phyloP scores from a whole-genome alignment of 257 asterid species.

The Thymus quinquecostatus region DNA sequence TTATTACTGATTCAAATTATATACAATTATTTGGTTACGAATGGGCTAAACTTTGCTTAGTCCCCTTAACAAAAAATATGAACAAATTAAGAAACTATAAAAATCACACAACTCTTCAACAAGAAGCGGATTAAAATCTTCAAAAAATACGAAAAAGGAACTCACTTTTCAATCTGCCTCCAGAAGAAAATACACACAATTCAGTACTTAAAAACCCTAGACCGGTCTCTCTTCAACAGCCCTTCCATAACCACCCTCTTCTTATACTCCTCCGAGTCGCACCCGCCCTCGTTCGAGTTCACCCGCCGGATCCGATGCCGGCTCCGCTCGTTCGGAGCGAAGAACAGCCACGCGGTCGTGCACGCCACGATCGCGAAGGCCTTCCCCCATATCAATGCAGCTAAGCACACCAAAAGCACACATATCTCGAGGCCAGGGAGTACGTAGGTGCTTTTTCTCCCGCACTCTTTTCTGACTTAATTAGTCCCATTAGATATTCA shows the following conservation, averaged over 20 bases:
- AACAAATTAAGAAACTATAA: neutral
- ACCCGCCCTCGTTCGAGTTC: slow-evolving; percentile 9
- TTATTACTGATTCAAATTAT: neutral
- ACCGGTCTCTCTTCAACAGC: slow-evolving; percentile 40
- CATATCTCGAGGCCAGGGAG: slow-evolving; percentile 37
- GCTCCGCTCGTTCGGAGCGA: slow-evolving; percentile 29
- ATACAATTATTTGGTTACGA: slow-evolving; percentile 1
- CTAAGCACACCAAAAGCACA: slow-evolving; percentile 46
- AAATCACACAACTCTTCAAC: no score
- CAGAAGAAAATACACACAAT: no score
- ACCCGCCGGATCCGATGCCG: slow-evolving; percentile 1
- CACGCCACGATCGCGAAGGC: slow-evolving; percentile 57
- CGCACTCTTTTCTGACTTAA: neutral
- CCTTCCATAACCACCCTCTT: slow-evolving; percentile 47
- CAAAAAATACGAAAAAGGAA: neutral
- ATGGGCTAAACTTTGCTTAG: slow-evolving; percentile 15
- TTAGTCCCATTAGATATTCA: no score
- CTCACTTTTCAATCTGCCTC: no score
- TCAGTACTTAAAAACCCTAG: slow-evolving; percentile 16
- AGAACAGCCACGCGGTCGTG: slow-evolving; percentile 53
- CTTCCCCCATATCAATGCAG: slow-evolving; percentile 59
- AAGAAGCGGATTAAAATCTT: neutral
- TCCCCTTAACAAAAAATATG: neutral
- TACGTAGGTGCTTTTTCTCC: neutral
- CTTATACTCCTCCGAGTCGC: slow-evolving; percentile 43